Percentiles rank a stretch among this genome's conserved stretches.
Evolutionary conservation across 805 yeast species (phyloP).

Genomic region (Naumovozyma baii): DNA sequence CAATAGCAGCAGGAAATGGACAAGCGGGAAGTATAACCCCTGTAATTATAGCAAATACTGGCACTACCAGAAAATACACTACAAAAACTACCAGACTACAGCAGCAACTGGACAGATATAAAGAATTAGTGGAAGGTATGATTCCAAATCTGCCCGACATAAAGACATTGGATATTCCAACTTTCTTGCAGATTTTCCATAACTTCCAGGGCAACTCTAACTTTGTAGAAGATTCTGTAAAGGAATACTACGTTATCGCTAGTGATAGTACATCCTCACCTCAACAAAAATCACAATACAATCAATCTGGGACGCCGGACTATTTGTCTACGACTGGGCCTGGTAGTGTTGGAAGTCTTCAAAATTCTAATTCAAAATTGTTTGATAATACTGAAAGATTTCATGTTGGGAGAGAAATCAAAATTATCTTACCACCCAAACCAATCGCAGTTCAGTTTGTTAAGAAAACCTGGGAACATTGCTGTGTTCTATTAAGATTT

Average conservation of each 20-base stretch:
- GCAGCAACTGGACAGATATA: conserved; percentile 14
- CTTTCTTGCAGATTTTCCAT: conserved; percentile 19
- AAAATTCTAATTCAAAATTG: neutral
- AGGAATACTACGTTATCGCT: conserved; percentile 17
- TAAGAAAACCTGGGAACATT: conserved; percentile 74
- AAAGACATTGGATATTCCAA: conserved; percentile 18
- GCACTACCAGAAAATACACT: conserved; percentile 5
- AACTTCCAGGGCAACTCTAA: conserved; percentile 10
- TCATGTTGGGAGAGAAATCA: conserved; percentile 40
- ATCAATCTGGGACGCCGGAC: conserved; percentile 1
- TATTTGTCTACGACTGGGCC: neutral
- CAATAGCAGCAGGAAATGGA: neutral
- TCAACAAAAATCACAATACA: conserved; percentile 3
- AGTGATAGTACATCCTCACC: conserved; percentile 4
- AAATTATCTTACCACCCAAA: conserved; percentile 65
- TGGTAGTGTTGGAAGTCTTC: neutral
- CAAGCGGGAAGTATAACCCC: neutral
- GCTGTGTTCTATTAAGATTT: conserved; percentile 75
- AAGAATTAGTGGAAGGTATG: conserved; percentile 15
- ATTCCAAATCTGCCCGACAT: conserved; percentile 24
- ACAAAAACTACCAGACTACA: conserved; percentile 13
- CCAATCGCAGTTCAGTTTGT: conserved; percentile 64
- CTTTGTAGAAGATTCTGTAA: conserved; percentile 16
- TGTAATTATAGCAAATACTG: neutral
- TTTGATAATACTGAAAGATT: conserved; percentile 2